These are phyloP conservation scores for Tylopilus rubrobrunneus DNA, from an alignment of 768 basidiomycete species.

Conservation along the genomic window DNA sequence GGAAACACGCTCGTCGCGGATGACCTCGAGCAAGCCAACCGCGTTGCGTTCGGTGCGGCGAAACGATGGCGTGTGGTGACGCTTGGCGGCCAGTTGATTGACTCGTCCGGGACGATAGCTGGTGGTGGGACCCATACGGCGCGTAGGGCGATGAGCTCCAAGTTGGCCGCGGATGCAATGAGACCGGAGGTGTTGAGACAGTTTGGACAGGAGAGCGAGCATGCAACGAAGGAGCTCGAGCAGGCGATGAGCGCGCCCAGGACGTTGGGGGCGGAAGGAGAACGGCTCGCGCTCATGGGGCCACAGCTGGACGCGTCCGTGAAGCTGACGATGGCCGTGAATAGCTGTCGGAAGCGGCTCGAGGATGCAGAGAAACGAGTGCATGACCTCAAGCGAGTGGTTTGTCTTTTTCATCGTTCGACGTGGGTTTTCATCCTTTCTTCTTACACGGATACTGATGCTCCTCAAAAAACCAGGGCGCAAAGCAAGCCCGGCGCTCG, in stretches of 20 bases:
- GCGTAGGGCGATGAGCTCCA: too few relatives aligned
- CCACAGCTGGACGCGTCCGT: conserved; percentile 77
- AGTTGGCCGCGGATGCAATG: too few relatives aligned
- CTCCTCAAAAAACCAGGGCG: conserved; percentile 48
- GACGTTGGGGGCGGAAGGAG: conserved; percentile 59
- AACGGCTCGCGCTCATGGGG: conserved; percentile 53
- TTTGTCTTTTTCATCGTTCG: background rate
- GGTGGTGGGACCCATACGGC: conserved; percentile 81
- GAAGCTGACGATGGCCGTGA: conserved; percentile 81
- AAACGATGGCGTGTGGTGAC: conserved; percentile 92
- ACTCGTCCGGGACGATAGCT: conserved; percentile 94
- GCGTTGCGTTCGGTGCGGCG: conserved; percentile 75
- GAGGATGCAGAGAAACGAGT: conserved; percentile 81
- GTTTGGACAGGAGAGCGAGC: conserved; percentile 76
- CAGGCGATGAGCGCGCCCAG: conserved; percentile 48
- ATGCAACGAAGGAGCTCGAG: too few relatives aligned
- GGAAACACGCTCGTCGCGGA: too few relatives aligned
- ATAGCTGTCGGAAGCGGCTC: conserved; percentile 49
- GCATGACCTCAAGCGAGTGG: conserved; percentile 70
- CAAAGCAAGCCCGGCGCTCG: too few relatives aligned
- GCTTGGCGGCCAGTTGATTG: conserved; percentile 88
- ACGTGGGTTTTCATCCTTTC: background rate
- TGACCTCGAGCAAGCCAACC: too few relatives aligned
- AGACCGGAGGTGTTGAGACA: too few relatives aligned
- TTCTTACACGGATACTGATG: background rate